phyloP scores from a whole-genome alignment of 2,329 filamentous ascomycete genomes.

The Zasmidium cellare region DNA sequence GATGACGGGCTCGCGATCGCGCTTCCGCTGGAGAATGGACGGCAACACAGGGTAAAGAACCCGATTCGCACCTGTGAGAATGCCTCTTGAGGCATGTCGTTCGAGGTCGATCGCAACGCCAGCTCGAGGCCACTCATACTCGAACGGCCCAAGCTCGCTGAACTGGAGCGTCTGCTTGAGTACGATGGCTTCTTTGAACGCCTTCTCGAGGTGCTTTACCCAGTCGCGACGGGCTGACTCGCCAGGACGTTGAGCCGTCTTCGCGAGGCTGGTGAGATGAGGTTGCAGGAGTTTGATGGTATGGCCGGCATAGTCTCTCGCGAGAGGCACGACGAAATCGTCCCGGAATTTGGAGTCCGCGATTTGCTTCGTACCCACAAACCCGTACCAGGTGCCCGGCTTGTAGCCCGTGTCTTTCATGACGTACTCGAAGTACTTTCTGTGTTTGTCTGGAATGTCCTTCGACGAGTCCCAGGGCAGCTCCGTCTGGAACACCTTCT shows the following conservation, averaged over 20 bases:
- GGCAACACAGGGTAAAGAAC: too few species aligned
- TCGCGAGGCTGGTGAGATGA: background rate
- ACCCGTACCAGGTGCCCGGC: background rate
- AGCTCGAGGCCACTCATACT: background rate
- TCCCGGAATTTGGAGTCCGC: background rate
- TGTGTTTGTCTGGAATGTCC: background rate
- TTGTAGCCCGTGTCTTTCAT: background rate
- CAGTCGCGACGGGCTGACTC: slow-evolving; percentile 2
- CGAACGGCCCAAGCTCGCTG: slow-evolving; percentile 5
- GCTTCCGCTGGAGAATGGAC: background rate
- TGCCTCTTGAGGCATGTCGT: too few species aligned
- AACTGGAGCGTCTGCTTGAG: slow-evolving; percentile 6
- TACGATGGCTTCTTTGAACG: slow-evolving; percentile 8
- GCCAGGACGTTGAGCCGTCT: too few species aligned
- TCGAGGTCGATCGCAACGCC: background rate
- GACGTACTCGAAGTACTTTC: background rate
- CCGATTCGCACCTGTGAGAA: too few species aligned
- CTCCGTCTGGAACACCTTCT: background rate
- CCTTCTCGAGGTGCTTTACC: slow-evolving; percentile 4
- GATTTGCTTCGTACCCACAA: background rate
- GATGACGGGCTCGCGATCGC: background rate
- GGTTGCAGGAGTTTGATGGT: background rate
- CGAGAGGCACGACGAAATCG: background rate
- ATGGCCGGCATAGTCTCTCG: background rate
- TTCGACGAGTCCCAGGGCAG: background rate